Evolutionary conservation across 1,284 basidiomycete genomes (phyloP).

Genomic region (Laetiporus sulphureus): DNA sequence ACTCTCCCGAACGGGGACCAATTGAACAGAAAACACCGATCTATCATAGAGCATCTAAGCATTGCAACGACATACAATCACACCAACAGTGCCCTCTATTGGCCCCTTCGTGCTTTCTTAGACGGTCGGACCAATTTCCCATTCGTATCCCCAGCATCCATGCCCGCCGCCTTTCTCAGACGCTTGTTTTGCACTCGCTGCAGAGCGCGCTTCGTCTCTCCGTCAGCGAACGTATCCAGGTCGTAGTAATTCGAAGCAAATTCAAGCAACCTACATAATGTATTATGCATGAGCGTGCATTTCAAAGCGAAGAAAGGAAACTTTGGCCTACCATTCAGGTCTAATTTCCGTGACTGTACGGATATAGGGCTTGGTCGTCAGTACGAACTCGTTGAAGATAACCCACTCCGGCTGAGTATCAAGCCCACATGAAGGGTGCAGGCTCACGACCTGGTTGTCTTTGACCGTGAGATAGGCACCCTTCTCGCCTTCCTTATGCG

Average conservation of each 20-base stretch:
- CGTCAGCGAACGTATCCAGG: slow-evolving; percentile 54
- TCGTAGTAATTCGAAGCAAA: slow-evolving; percentile 80
- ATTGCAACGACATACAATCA: no score
- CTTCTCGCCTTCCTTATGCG: slow-evolving; percentile 93
- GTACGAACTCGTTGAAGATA: slow-evolving; percentile 95
- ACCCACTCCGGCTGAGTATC: slow-evolving; percentile 97
- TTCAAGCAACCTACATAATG: slow-evolving; percentile 62
- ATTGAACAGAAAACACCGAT: no score
- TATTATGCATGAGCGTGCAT: neutral
- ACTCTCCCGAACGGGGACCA: no score
- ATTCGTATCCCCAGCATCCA: neutral
- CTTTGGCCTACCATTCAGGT: slow-evolving; percentile 71
- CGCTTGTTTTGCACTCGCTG: slow-evolving; percentile 33
- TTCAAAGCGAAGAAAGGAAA: neutral
- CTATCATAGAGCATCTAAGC: no score
- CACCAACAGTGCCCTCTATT: no score
- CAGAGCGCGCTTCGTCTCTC: slow-evolving; percentile 70
- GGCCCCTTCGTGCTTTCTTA: neutral
- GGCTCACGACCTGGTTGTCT: slow-evolving; percentile 85
- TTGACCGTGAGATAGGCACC: slow-evolving; percentile 85
- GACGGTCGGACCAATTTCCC: slow-evolving; percentile 2
- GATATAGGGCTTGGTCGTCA: slow-evolving; percentile 88
- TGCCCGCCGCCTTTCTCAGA: slow-evolving; percentile 20
- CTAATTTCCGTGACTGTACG: slow-evolving; percentile 88
- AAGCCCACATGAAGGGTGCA: slow-evolving; percentile 93